Evolutionary conservation across 345 rosid species (phyloP), one percentile per base, ranked within the genome.

Genomic region (Garcia nutans): DNA sequence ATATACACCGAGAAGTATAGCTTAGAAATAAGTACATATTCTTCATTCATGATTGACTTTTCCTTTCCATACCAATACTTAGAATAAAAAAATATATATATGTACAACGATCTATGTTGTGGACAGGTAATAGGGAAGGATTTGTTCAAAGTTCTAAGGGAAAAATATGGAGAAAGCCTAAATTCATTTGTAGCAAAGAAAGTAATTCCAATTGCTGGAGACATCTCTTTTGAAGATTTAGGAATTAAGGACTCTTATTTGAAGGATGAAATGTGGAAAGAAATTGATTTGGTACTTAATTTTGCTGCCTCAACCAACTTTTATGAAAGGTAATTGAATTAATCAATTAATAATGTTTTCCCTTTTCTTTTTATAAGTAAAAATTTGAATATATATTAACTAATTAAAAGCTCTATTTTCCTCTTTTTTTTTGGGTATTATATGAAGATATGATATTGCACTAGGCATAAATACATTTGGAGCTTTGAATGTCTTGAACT

Each of bases 401-500:
- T 28, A 28, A 28, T 28, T 28, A 28, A 28, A 28, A 28, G 31
- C 2, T 28, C 1, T 4, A 0, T 54, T 52, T 3, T 1, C 33
- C 55, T 33, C 20, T 50, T 13, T 50, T 13, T 50, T 50, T 12
- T 3, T 50, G 2, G 11, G 47, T 45, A 13, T 15, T 7, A 24
- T 22, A 5, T 24, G 60, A 63, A 65, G 87, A 41, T 84, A 79
- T 62, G 93, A 91, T 73, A 83, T 86, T 65, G 85, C 91, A 28
- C 82, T 89, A 26, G 79, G 74, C 56, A 78, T 88, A 52, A 91
- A 91, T 64, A 84, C 94, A 45, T 44, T 86, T 75, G 92, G 96
- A 65, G 88, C 91, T 10, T 81, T 80, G 54, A 72, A 89, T 74
- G 87, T 87, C 20, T 70, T 82, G 10, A 79, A 79, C 70, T 91